Evolutionary conservation across 225 moss, liverwort and hornwort genomes (phyloP), one percentile per base, ranked within the genome.

Genomic region (Thuidium tamariscinum): DNA sequence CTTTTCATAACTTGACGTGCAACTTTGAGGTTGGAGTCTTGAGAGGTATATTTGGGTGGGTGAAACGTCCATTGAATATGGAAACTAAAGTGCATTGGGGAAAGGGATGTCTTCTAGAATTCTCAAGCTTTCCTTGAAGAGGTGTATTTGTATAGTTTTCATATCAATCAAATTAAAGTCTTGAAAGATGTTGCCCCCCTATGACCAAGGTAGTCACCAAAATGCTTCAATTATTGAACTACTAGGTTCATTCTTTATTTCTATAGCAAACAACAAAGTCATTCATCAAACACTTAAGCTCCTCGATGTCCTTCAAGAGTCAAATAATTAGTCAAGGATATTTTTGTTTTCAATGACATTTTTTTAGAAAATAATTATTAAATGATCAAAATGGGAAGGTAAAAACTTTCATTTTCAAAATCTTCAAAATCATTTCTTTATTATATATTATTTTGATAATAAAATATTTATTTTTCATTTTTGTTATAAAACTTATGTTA

Each of bases 251-350:
- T 25, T 41, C 1, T 68, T 39, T 8, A 12, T 8, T 68, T 39
- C 0, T 25, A 44, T 0, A 39, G 0, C 6, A 1, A 68, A 23
- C 8, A 14, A 41, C 41, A 1, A 69, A 69, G 5, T 69, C 5
- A 26, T 41, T 9, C 1, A 26, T 41, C 0, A 0, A 0, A 25
- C 26, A 69, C 3, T 39, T 13, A 8, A 0, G 5, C 0, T 4
- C 1, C 1, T 8, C 0, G 12, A 0, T 1, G 2, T 4, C 13
- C 3, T 15, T 15, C 5, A 69, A 25, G 1, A 26, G 4, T 41
- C 15, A 36, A 34, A 22, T 14, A 54, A 76, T 1, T 15, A 76
- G 9, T n/a, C 0, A 9, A 23, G 0, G 2, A 15, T n/a, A 9
- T 10, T 16, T 54, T 76, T 23, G 14, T 37, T 36, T 37, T 27